These are phyloP conservation scores for Cynara cardunculus DNA, from an alignment of 129 eudicot genomes.

Conservation along the genomic window DNA sequence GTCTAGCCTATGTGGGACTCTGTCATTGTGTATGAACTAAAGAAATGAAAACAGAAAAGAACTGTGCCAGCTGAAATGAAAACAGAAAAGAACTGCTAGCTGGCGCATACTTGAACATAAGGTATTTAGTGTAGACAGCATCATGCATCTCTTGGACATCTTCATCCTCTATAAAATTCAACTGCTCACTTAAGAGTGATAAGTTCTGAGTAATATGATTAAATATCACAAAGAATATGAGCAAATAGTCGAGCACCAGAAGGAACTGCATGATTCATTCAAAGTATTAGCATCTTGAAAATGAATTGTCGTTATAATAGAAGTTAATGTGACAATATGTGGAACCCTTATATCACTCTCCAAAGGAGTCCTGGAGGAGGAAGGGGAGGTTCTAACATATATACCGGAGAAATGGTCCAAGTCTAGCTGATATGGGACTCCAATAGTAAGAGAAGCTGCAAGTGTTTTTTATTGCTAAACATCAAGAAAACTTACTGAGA, in stretches of 20 bases:
- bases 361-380: too few species aligned
- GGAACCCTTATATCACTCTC: too few species aligned
- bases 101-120: conserved; percentile 81
- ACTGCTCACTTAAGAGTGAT: conserved; percentile 62
- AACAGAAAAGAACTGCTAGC: background rate
- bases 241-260: conserved; percentile 65
- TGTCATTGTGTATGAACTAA: too few species aligned
- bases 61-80: too few species aligned
- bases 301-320: background rate
- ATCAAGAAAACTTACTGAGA: conserved; percentile 62
- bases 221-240: conserved; percentile 77
- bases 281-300: conserved; percentile 16
- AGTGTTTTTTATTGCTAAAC: too few species aligned
- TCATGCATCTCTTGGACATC: conserved; percentile 76
- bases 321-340: background rate
- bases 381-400: too few species aligned
- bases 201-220: conserved; percentile 76
- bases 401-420: too few species aligned
- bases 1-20: too few species aligned
- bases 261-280: conserved; percentile 51
- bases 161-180: conserved; percentile 71
- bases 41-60: too few species aligned
- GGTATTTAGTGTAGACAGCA: conserved; percentile 70
- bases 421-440: too few species aligned
- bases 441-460: too few species aligned